phyloP scores from a whole-genome alignment of 1,284 basidiomycete species.

The Thecaphora thlaspeos region DNA sequence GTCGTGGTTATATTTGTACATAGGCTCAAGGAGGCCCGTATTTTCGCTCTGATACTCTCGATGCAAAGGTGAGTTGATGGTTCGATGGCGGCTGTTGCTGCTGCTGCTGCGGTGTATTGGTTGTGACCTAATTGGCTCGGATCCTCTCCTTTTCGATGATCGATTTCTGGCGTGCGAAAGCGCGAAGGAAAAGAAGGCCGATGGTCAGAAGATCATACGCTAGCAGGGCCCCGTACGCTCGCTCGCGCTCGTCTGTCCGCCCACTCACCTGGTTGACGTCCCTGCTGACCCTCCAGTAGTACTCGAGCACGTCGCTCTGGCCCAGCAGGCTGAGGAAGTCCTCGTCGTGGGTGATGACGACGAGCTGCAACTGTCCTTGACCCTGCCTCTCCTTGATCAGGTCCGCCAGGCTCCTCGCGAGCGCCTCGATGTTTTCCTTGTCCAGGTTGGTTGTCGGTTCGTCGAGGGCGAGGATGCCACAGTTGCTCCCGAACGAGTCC shows the following conservation, averaged over 20 bases:
- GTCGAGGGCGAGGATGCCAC: conserved; percentile 93
- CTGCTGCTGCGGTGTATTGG: no score
- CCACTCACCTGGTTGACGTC: conserved; percentile 42
- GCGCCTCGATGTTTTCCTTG: conserved; percentile 90
- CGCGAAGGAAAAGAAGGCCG: background rate
- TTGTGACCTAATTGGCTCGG: conserved; percentile 5
- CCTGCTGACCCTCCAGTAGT: conserved; percentile 53
- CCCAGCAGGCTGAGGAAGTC: conserved; percentile 49
- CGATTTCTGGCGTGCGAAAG: background rate
- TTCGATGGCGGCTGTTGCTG: no score
- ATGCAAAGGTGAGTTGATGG: no score
- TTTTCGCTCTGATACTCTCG: no score
- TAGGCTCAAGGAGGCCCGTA: no score
- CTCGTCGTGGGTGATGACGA: conserved; percentile 70
- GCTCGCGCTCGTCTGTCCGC: background rate
- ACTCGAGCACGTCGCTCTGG: conserved; percentile 48
- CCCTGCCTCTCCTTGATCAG: conserved; percentile 54
- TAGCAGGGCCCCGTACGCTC: background rate
- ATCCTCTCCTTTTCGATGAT: conserved; percentile 39
- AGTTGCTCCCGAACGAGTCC: conserved; percentile 95
- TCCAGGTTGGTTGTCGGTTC: conserved; percentile 98
- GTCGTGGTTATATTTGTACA: no score
- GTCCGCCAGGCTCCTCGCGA: conserved; percentile 85
- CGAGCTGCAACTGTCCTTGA: conserved; percentile 91
- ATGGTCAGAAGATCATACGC: no score